Evolutionary conservation across 139 green algal genomes (phyloP), one percentile per base, ranked within the genome.

Genomic region (Tetratostichococcus sp.): DNA sequence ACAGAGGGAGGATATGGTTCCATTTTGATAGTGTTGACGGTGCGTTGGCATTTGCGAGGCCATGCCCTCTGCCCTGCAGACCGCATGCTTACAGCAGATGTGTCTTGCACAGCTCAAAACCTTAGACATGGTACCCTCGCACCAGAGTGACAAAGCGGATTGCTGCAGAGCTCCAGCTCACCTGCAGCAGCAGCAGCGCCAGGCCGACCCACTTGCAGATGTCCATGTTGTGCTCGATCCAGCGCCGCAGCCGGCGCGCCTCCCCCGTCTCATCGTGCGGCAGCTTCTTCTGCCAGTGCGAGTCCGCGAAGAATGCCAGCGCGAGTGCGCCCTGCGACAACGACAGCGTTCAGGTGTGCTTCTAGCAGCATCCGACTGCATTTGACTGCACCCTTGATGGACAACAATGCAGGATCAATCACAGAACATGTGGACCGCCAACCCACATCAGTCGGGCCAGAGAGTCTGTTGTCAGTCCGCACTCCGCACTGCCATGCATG

Each of bases 251-350:
- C 71, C 50, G 32, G 23, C 42, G 4, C 35, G 72, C 72, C 57
- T 82, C 72, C 2, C 77, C 77, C 22, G 77, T 82, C 30, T 78
- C 72, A 31, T 82, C 77, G 31, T 71, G 77, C 0, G 77, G 77
- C 67, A 82, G 35, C 19, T 65, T 35, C 72, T 76, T 82, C n/a
- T 71, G 58, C 77, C 77, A 82, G 8, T 42, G 69, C 31, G 71
- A 14, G 28, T 82, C 77, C 25, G 72, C 67, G 66, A 82, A 82
- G 39, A 76, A 77, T 25, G 72, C 72, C 23, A 78, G 25, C 6
- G 72, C 57, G 30, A 82, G 6, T 4, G 68, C 68, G 17, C 26
- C 70, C 35, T 73, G 69, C 28, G n/a, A 35, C 6, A 23, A 2
- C 4, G 25, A 17, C 26, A 22, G 58, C 4, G 4, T 14, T 67